phyloP scores from a whole-genome alignment of 306 rosid species.

The Quercus bicolor region DNA sequence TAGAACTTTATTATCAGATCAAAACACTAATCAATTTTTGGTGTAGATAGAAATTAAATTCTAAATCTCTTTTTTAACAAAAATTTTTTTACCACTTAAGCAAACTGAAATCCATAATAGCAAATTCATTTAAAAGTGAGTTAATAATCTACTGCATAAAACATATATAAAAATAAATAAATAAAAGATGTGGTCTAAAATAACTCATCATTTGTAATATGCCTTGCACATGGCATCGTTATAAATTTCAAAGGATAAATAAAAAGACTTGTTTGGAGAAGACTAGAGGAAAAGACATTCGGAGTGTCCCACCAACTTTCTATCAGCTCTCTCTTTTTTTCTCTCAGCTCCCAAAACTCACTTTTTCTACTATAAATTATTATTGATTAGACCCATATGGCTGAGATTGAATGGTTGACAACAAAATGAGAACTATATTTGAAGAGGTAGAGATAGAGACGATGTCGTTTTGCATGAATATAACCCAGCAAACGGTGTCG shows the following conservation, averaged over 20 bases:
- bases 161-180: no score
- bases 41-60: accelerated
- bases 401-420: not conserved
- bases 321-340: not conserved
- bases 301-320: conserved; percentile 16
- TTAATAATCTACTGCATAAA: no score
- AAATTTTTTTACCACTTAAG: accelerated
- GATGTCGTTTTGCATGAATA: conserved; percentile 1
- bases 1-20: no score
- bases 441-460: not conserved
- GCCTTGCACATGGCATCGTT: no score
- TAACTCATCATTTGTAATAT: no score
- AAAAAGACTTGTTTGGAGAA: not conserved
- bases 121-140: no score
- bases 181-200: no score
- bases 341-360: not conserved
- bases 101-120: no score
- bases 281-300: conserved; percentile 11
- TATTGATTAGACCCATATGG: conserved; percentile 14
- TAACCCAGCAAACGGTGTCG: not conserved
- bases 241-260: not conserved
- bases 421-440: not conserved
- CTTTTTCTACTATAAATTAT: conserved; percentile 15
- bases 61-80: accelerated
- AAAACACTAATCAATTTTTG: accelerated